Evolutionary conservation across 1,139 yeast species (phyloP).

Genomic region (Geotrichum candidum): DNA sequence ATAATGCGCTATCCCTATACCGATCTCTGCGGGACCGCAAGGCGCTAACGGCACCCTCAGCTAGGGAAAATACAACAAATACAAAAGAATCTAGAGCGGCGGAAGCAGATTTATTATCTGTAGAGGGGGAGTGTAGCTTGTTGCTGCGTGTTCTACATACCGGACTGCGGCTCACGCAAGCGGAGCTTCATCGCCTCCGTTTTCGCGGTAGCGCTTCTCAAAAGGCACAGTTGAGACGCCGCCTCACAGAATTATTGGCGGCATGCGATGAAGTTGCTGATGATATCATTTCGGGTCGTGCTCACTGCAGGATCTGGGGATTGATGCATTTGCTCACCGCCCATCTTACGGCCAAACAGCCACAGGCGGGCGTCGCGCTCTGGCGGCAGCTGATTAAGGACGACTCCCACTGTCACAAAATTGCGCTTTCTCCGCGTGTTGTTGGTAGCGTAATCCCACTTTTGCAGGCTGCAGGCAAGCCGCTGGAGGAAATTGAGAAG

Average conservation of each 20-base stretch:
- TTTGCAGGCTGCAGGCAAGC: conserved; percentile 53
- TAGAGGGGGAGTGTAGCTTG: not conserved
- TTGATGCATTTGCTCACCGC: conserved; percentile 53
- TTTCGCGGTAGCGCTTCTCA: not conserved
- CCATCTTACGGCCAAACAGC: conserved; percentile 47
- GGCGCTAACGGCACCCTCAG: not conserved
- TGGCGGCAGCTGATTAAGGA: conserved; percentile 36
- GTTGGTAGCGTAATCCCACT: conserved; percentile 68
- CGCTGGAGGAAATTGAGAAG: conserved; percentile 53
- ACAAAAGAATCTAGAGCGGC: not conserved
- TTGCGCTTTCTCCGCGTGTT: conserved; percentile 45
- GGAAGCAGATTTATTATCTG: not conserved
- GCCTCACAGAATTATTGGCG: not conserved
- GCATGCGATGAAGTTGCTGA: not conserved
- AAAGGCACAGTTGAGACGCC: not conserved
- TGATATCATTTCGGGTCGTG: not conserved
- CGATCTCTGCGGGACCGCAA: not conserved
- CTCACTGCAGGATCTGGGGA: conserved; percentile 44
- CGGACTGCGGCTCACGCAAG: not conserved
- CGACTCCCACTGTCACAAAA: conserved; percentile 1
- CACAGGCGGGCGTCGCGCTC: conserved; percentile 48
- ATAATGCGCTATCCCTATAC: not conserved
- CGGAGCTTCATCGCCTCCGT: not conserved
- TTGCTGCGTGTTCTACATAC: not conserved
- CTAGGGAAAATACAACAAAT: no score